phyloP scores from a whole-genome alignment of 495 filamentous ascomycete genomes.

The Neurospora sp. region DNA sequence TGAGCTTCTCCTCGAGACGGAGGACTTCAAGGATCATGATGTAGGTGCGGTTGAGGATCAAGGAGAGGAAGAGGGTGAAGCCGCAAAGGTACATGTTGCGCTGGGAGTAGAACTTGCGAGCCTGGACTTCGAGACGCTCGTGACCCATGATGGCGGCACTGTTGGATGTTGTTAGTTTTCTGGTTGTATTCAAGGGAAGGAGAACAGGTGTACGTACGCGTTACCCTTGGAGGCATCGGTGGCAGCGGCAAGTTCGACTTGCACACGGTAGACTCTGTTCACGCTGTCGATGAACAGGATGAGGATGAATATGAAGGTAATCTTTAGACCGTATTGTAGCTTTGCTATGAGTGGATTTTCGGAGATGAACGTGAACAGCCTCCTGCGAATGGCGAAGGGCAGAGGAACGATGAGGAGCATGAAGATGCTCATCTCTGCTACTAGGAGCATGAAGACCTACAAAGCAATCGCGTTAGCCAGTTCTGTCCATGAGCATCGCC shows the following conservation, averaged over 20 bases:
- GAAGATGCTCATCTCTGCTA: conserved; percentile 90
- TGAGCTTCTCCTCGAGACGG: conserved; percentile 86
- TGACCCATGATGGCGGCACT: conserved; percentile 65
- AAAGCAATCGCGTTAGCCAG: conserved; percentile 16
- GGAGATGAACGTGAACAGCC: conserved; percentile 80
- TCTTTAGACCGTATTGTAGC: conserved; percentile 52
- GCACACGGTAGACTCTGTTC: conserved; percentile 95
- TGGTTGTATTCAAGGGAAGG: not conserved
- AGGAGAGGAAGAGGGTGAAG: conserved; percentile 95
- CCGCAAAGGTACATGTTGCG: conserved; percentile 99
- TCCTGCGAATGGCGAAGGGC: conserved; percentile 76
- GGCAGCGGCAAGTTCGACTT: conserved; percentile 64
- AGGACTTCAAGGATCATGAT: conserved; percentile 92
- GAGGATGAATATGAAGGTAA: conserved; percentile 95
- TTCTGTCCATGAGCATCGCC: not conserved
- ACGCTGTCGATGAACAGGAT: conserved; percentile 98
- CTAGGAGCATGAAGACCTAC: conserved; percentile 86
- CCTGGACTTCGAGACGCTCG: conserved; percentile 95
- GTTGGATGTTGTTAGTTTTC: conserved; percentile 14
- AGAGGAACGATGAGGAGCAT: conserved; percentile 85
- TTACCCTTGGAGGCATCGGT: conserved; percentile 30
- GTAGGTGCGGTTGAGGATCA: conserved; percentile 99
- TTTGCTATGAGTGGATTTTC: conserved; percentile 60
- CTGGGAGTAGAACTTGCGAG: conserved; percentile 99
- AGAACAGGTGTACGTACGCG: conserved; percentile 16